Conservation (phyloP, 192 early-diverging fungal species). For the Gonapodya sp. region DNA sequence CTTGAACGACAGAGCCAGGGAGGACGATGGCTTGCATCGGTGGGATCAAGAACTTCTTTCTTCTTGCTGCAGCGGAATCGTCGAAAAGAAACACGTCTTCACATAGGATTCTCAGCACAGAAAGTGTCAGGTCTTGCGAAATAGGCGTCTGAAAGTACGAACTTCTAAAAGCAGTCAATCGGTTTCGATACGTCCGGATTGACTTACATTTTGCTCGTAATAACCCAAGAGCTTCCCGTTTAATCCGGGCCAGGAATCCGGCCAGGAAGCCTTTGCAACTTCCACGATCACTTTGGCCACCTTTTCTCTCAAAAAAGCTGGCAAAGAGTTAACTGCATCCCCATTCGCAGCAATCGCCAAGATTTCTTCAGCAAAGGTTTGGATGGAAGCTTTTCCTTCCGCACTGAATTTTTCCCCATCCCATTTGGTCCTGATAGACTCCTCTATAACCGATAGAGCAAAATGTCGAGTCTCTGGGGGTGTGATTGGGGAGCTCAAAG, state of each 20-base stretch:
- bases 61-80: not conserved
- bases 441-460: not conserved
- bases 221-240: not conserved
- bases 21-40: not conserved
- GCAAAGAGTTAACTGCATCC: not conserved
- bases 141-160: not conserved
- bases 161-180: not conserved
- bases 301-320: not conserved
- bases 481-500: not conserved
- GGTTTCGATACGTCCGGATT: not conserved
- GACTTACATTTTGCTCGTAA: not conserved
- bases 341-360: not conserved
- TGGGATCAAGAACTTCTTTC: not conserved
- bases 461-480: not conserved
- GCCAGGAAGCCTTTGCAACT: not conserved
- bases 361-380: not conserved
- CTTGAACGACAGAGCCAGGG: not conserved
- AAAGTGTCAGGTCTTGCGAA: not conserved
- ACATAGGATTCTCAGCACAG: not conserved
- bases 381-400: not conserved
- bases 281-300: not conserved
- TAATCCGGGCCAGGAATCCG: not conserved
- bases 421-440: not conserved
- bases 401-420: not conserved
- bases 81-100: not conserved